phyloP scores from a whole-genome alignment of 2,329 filamentous ascomycete species.

The Alternaria sp. region DNA sequence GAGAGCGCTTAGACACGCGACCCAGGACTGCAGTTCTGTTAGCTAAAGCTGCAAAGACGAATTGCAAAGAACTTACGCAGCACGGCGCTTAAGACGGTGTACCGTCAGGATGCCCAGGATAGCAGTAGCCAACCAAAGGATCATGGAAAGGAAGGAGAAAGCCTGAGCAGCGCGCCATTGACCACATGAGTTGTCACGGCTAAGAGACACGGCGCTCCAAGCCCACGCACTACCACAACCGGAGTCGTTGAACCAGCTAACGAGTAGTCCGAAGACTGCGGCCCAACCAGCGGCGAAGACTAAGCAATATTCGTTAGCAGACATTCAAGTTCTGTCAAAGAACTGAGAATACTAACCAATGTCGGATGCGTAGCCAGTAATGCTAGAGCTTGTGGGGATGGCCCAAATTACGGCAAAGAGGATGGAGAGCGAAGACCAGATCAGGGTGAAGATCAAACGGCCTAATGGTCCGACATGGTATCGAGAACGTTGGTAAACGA shows the following conservation, averaged over 20 bases:
- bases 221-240: constrained; percentile 49
- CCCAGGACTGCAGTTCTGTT: neutral
- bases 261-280: constrained; percentile 53
- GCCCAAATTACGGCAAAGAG: constrained; percentile 76
- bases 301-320: constrained; percentile 1
- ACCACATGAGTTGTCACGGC: constrained; percentile 62
- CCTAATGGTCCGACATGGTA: constrained; percentile 64
- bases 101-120: constrained; percentile 34
- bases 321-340: too few species aligned
- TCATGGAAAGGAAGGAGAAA: constrained; percentile 74
- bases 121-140: constrained; percentile 72
- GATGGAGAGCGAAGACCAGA: constrained; percentile 73
- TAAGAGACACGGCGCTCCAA: constrained; percentile 63
- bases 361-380: constrained; percentile 76
- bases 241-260: constrained; percentile 36
- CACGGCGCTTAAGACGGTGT: constrained; percentile 27
- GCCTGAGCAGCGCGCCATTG: constrained; percentile 76
- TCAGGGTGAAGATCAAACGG: constrained; percentile 78
- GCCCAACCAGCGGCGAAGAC: constrained; percentile 76
- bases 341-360: constrained; percentile 47
- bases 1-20: neutral
- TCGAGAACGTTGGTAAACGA: constrained; percentile 37
- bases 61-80: constrained; percentile 14
- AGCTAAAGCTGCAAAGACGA: neutral
- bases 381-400: constrained; percentile 72